Evolutionary conservation across 441 rosid genomes (phyloP).

Genomic region (Croton laevigatus): DNA sequence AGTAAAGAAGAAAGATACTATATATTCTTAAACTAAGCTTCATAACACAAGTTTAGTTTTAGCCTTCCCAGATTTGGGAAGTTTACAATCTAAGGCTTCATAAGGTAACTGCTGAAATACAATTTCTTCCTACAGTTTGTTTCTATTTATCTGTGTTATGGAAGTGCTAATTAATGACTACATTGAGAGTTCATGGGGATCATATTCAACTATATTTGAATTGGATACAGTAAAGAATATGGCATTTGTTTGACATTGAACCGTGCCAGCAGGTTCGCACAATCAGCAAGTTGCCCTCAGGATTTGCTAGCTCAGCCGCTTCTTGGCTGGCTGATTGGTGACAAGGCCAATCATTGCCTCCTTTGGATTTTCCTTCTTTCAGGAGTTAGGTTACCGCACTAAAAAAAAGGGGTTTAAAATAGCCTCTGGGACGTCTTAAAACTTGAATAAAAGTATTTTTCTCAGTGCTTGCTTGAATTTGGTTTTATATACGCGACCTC

Average conservation of each 20-base stretch:
- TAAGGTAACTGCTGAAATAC: not conserved
- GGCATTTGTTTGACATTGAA: not conserved
- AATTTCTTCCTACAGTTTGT: not conserved
- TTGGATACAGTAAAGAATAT: slow-evolving; percentile 13
- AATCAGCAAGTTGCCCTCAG: slow-evolving; percentile 24
- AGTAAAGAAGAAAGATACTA: too few species aligned
- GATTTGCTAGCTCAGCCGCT: slow-evolving; percentile 59
- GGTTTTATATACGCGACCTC: too few species aligned
- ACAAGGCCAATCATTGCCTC: slow-evolving; percentile 38
- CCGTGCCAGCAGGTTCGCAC: slow-evolving; percentile 37
- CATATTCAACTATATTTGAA: not conserved
- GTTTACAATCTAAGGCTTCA: not conserved
- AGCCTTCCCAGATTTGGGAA: too few species aligned
- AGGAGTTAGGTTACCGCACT: slow-evolving; percentile 32
- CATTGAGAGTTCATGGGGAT: not conserved
- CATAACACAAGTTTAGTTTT: too few species aligned
- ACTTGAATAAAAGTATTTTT: not conserved
- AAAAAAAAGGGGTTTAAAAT: slow-evolving; percentile 24
- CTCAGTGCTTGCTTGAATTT: slow-evolving; percentile 4
- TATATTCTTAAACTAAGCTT: not conserved
- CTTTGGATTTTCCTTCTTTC: slow-evolving; percentile 61
- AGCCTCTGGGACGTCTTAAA: slow-evolving; percentile 62
- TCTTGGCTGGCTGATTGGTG: slow-evolving; percentile 72
- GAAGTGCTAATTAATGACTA: too few species aligned
- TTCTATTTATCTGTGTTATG: too few species aligned